A percentile compares a stretch with the other conserved stretches of the same genome.
Evolutionary conservation across 2,329 filamentous ascomycete species (phyloP).

Genomic region (Pyrenochaeta sp.): DNA sequence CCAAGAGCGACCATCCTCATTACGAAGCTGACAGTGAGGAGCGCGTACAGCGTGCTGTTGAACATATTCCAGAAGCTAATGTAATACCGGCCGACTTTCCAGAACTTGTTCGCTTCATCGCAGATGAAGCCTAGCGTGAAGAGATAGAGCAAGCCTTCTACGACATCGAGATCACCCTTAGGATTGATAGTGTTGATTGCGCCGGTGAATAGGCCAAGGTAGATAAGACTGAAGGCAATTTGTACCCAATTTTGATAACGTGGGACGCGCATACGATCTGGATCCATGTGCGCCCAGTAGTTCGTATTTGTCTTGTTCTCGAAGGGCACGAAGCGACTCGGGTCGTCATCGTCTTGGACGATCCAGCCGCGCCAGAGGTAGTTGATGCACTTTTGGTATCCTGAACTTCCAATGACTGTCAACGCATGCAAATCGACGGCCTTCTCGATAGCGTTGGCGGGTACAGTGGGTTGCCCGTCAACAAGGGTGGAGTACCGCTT

Average conservation of each 20-base stretch:
- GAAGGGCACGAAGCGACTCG: constrained; percentile 89
- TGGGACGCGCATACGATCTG: constrained; percentile 91
- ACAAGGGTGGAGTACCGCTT: constrained; percentile 86
- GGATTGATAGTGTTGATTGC: constrained; percentile 96
- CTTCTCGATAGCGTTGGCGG: constrained; percentile 90
- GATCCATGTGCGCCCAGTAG: constrained; percentile 86
- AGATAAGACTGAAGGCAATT: constrained; percentile 83
- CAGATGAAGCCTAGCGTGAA: constrained; percentile 92
- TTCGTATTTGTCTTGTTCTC: constrained; percentile 78
- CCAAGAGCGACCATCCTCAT: constrained; percentile 80
- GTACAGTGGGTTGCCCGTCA: constrained; percentile 74
- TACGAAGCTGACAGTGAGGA: constrained; percentile 80
- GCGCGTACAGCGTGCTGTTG: constrained; percentile 81
- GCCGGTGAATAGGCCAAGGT: constrained; percentile 83
- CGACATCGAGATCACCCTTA: constrained; percentile 80
- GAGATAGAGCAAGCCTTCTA: constrained; percentile 85
- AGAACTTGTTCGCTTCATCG: constrained; percentile 87
- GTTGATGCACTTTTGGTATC: constrained; percentile 94
- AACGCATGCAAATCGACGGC: constrained; percentile 93
- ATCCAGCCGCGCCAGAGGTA: constrained; percentile 97
- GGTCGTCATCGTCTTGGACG: constrained; percentile 92
- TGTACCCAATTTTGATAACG: constrained; percentile 92
- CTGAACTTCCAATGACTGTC: constrained; percentile 85
- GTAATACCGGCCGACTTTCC: constrained; percentile 92
- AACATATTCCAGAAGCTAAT: constrained; percentile 98